phyloP scores from a whole-genome alignment of 768 basidiomycete genomes.

The Coprinopsis strossmayeri region DNA sequence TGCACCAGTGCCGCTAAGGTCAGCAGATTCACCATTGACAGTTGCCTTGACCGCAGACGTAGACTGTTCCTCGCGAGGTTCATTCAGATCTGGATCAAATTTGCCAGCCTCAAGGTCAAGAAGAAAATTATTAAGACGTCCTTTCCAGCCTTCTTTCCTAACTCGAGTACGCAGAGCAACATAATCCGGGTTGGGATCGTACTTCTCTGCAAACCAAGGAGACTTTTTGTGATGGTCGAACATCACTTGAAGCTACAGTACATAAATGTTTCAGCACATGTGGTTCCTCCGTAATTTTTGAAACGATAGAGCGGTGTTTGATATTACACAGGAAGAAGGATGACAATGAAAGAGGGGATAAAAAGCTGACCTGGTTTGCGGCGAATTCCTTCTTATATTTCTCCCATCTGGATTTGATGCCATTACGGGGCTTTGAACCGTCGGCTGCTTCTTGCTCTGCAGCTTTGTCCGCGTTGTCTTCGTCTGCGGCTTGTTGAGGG shows the following conservation, averaged over 20 bases:
- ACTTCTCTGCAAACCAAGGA: conserved; percentile 97
- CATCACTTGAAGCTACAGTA: conserved; percentile 85
- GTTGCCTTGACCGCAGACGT: conserved; percentile 49
- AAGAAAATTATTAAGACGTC: conserved; percentile 64
- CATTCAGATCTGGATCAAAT: conserved; percentile 72
- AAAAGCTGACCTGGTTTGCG: conserved; percentile 71
- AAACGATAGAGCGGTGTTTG: background rate
- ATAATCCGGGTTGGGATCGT: conserved; percentile 72
- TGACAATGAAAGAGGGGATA: conserved; percentile 12
- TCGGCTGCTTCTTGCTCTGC: conserved; percentile 81
- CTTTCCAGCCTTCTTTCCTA: conserved; percentile 81
- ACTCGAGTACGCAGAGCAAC: conserved; percentile 69
- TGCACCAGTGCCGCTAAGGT: conserved; percentile 28
- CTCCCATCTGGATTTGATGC: conserved; percentile 82
- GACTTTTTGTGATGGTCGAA: conserved; percentile 93
- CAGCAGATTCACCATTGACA: conserved; percentile 36
- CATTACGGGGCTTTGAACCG: conserved; percentile 77
- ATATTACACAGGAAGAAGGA: background rate
- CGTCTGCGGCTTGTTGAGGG: conserved; percentile 72
- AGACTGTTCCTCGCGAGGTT: conserved; percentile 49
- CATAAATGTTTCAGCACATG: conserved; percentile 27
- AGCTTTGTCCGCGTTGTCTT: conserved; percentile 78
- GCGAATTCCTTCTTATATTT: conserved; percentile 91
- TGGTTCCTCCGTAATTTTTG: background rate
- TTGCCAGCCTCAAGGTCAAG: conserved; percentile 79